phyloP scores from a whole-genome alignment of 176 grass and related monocot species.

The Lolium rigidum region DNA sequence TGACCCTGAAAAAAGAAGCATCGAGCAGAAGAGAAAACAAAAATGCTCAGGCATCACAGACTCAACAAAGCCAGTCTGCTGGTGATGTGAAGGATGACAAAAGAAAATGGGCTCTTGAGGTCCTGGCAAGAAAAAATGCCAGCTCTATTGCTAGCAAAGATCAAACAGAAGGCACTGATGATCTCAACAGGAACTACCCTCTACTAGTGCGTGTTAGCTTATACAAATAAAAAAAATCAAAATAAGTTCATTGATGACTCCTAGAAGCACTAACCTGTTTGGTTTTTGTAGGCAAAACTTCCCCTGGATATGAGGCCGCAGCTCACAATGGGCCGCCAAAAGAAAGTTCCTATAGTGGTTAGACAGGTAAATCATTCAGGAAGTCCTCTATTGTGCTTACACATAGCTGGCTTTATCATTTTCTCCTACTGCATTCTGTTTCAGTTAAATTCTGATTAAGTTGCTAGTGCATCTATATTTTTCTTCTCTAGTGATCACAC shows the following conservation, averaged over 20 bases:
- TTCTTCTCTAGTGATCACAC: conserved; percentile 22
- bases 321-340: conserved; percentile 48
- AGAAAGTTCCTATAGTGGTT: conserved; percentile 72
- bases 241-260: conserved; percentile 20
- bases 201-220: conserved; percentile 66
- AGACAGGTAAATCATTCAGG: conserved; percentile 77
- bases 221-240: conserved; percentile 25
- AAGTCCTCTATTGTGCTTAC: conserved; percentile 24
- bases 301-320: conserved; percentile 81
- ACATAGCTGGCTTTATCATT: conserved; percentile 30
- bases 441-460: neutral
- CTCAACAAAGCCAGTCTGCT: conserved; percentile 50
- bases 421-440: neutral
- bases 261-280: conserved; percentile 41
- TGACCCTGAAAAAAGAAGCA: conserved; percentile 42
- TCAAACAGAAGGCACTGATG: conserved; percentile 52
- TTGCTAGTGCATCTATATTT: neutral
- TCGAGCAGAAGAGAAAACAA: conserved; percentile 45
- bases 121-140: conserved; percentile 93
- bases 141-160: conserved; percentile 67
- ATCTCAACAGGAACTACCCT: conserved; percentile 74
- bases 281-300: conserved; percentile 76
- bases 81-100: conserved; percentile 69
- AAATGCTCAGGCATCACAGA: conserved; percentile 45
- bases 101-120: conserved; percentile 94